Evolutionary conservation across 371 early-diverging fungal genomes (phyloP), one percentile per base, ranked within the genome.

Genomic region (Nosema muscidifuracis): DNA sequence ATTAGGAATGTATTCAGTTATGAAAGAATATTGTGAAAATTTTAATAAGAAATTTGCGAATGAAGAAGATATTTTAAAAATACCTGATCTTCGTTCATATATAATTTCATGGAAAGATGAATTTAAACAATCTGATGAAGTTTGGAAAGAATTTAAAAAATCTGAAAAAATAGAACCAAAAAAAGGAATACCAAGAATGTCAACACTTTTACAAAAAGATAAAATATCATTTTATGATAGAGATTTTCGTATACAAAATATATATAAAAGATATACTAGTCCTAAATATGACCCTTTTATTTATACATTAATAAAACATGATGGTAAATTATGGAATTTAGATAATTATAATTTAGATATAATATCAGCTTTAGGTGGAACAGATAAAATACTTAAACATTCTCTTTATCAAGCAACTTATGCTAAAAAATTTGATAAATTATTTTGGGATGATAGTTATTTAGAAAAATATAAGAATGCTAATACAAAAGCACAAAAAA

Each of bases 131-230:
- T 66, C 65, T 0, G 38, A 84, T 91, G 66, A 93, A 93, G 86
- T 87, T 94, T 67, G 91, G 91, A 81, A 92, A 95, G 83, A 95
- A 94, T 36, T 90, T 89, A 75, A 89, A 89, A 7, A 94, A 93
- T 82, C 92, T 92, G 83, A 88, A 93, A 50, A 86, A 94, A 55
- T 84, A 92, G 74, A 95, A 93, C 9, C 84, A 93, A 34, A 93
- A 94, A 89, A 95, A 65, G 97, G 97, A 85, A 90, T 97, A 79
- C 97, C 97, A 9, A 87, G 97, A 78, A 94, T 97, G 85, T 92
- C 92, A 84, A 97, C 95, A 28, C 84, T 97, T 73, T 85, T 85
- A 79, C 85, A 85, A 43, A 92, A 92, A 86, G 95, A 95, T 82
- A 86, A 94, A 34, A 93, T 93, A 4, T 83, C 94, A 55, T 94